Evolutionary conservation across 23 red algal species (phyloP), one percentile per base, ranked within the genome.

Genomic region (Agarophyton chilense): DNA sequence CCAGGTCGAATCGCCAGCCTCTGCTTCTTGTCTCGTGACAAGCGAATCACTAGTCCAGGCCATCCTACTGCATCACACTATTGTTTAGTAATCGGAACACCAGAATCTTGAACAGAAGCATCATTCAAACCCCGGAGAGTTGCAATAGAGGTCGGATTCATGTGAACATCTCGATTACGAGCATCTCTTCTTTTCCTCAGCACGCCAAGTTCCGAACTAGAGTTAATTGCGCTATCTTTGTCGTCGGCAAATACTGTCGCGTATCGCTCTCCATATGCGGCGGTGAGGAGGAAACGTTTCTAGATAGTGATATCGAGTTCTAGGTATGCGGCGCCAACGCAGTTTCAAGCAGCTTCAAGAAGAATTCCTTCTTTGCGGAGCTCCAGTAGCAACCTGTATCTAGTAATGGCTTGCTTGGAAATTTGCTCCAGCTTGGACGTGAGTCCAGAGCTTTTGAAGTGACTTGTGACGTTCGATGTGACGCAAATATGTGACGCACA

Each of bases 101-200:
- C 90, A 0, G 63, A 44, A 78, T 61, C 16, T 25, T 66, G 22
- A 0, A 56, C n/a, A 11, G 78, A n/a, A 33, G 71, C 79, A 32
- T 79, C 79, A 34, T 82, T 55, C 17, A 85, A 28, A 0, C 85
- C 90, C 7, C 90, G 57, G 34, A 93, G 52, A 63, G 77, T 78
- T 29, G 90, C 90, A 22, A 85, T 77, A 24, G 90, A 70, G 43
- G 72, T 46, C 8, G 90, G 90, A 42, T 86, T 75, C 66, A 88
- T 88, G 57, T 38, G 39, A 40, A 38, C 52, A 44, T 88, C 83
- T 39, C 67, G 83, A 12, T 47, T 52, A 10, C 71, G 45, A 1
- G 32, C 40, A 22, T 70, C 64, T 26, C 64, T 70, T 41, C 64
- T 36, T 33, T 70, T 70, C 19, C 38, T 14, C 64, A 70, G n/a